A percentile compares a stretch with the other conserved stretches of the same genome.
Conservation (phyloP, 1,284 basidiomycete genomes). For the Thelephora terrestris region DNA sequence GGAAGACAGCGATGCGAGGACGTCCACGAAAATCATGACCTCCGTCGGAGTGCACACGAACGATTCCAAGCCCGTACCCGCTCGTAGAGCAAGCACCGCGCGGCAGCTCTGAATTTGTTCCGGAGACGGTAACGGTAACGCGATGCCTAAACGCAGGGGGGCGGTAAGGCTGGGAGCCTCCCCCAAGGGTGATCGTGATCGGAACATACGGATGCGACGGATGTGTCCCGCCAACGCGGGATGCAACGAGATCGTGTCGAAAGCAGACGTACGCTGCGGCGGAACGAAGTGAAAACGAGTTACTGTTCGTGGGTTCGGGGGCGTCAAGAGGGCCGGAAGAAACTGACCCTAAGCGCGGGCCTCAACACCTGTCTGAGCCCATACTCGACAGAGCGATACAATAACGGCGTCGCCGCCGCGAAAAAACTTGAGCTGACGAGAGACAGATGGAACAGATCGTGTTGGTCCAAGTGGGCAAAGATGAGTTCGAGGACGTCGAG, state of each 20-base stretch:
- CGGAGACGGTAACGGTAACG: no score
- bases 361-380: conserved; percentile 29
- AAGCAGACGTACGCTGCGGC: conserved; percentile 41
- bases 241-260: conserved; percentile 42
- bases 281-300: conserved; percentile 1
- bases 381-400: conserved; percentile 51
- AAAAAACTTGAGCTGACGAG: conserved; percentile 56
- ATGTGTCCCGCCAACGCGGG: conserved; percentile 47
- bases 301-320: background rate
- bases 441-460: conserved; percentile 48
- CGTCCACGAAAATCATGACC: conserved; percentile 30
- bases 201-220: conserved; percentile 40
- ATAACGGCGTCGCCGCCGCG: conserved; percentile 44
- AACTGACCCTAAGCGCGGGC: no score
- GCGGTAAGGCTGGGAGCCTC: no score
- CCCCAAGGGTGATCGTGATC: background rate
- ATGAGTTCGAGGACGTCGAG: conserved; percentile 60
- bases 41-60: conserved; percentile 45
- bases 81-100: no score
- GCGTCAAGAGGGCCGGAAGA: no score
- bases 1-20: conserved; percentile 34
- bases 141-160: no score
- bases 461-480: conserved; percentile 38
- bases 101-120: no score
- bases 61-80: conserved; percentile 32